These are phyloP conservation scores for Botrytis pseudocinerea DNA, from an alignment of 2,329 filamentous ascomycete species.

Conservation along the genomic window DNA sequence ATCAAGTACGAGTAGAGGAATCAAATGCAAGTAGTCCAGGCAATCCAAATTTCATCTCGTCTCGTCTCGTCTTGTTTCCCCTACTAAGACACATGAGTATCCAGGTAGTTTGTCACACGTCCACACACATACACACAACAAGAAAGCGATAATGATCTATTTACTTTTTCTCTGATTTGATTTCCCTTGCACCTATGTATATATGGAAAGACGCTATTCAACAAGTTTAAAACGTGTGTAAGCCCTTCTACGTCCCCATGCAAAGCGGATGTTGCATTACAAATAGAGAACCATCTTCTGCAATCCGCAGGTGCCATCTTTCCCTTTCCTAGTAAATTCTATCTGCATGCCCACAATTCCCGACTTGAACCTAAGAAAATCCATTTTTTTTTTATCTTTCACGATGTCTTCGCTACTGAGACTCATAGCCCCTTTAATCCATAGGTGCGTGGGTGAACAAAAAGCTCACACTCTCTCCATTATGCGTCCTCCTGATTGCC, in stretches of 20 bases:
- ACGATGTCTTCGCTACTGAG: not conserved
- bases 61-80: not conserved
- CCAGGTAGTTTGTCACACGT: not conserved
- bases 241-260: not conserved
- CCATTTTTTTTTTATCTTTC: not conserved
- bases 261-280: not conserved
- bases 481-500: constrained; percentile 68
- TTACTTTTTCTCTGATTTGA: not conserved
- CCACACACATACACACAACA: not conserved
- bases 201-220: not conserved
- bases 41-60: not conserved
- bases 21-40: not conserved
- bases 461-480: constrained; percentile 67
- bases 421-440: constrained; percentile 38
- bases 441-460: constrained; percentile 66
- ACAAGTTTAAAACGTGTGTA: not conserved
- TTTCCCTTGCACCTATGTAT: not conserved
- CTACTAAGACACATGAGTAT: not conserved
- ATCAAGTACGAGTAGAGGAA: not conserved
- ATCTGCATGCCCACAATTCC: not conserved
- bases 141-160: not conserved
- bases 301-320: not conserved
- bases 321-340: not conserved
- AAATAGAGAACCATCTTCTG: not conserved
- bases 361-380: not conserved